A percentile compares a stretch with the other conserved stretches of the same genome.
phyloP scores from a whole-genome alignment of 1,284 basidiomycete genomes.

The Hypsizygus ulmarius region DNA sequence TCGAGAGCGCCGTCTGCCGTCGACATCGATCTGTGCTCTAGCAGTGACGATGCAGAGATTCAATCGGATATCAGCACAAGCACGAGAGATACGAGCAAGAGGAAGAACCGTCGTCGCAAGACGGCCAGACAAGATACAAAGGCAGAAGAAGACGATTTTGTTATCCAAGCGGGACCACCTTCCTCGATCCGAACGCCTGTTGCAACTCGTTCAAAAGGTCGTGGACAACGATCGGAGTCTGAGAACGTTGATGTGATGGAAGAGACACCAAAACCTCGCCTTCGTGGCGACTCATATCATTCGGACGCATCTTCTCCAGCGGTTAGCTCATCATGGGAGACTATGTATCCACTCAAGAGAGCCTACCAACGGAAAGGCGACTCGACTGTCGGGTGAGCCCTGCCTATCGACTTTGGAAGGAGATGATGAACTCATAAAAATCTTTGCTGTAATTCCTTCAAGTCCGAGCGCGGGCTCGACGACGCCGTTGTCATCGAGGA shows the following conservation, averaged over 20 bases:
- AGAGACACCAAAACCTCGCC: conserved; percentile 11
- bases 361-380: conserved; percentile 7
- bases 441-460: not conserved
- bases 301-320: not conserved
- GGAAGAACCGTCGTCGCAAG: conserved; percentile 4
- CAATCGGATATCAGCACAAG: conserved; percentile 10
- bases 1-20: not conserved
- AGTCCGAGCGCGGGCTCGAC: not conserved
- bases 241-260: not conserved
- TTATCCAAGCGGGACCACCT: not conserved
- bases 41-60: conserved; percentile 7
- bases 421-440: not conserved
- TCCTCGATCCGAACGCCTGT: conserved; percentile 7
- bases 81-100: no score
- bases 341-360: conserved; percentile 7
- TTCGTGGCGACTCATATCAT: not conserved
- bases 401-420: not conserved
- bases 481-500: not conserved
- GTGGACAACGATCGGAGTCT: not conserved
- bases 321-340: not conserved
- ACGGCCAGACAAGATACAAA: not conserved
- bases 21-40: conserved; percentile 14
- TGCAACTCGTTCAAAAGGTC: not conserved
- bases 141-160: not conserved
- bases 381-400: conserved; percentile 1